Percentiles rank a stretch among this genome's conserved stretches.
Conservation (phyloP, 345 rosid species). For the Microcos paniculata region DNA sequence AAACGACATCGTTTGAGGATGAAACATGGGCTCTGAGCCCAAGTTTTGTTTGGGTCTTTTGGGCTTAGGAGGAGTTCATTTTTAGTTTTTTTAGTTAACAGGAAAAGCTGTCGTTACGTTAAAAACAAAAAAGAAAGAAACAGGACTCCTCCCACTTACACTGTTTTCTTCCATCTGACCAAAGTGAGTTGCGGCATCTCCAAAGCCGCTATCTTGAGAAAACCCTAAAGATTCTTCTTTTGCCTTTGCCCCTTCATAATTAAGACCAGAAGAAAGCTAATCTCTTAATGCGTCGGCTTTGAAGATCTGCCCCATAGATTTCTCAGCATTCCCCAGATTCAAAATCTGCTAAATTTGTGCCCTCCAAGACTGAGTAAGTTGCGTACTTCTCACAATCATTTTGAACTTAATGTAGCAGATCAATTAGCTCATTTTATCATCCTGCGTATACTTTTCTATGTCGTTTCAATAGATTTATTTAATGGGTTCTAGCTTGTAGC, state of each 20-base stretch:
- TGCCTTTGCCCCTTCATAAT: not conserved
- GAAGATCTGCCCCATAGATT: not conserved
- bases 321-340: not conserved
- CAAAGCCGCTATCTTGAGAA: conserved; percentile 15
- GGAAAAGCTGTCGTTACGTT: not conserved
- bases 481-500: not conserved
- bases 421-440: not conserved
- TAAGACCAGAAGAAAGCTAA: not conserved
- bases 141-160: not conserved
- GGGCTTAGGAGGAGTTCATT: not conserved
- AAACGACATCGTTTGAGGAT: not conserved
- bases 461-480: not conserved
- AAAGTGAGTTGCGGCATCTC: conserved; percentile 12
- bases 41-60: not conserved
- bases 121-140: not conserved
- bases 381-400: not conserved
- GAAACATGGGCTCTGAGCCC: not conserved
- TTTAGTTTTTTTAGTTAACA: too few species aligned
- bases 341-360: not conserved
- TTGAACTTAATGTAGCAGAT: not conserved
- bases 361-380: conserved; percentile 8
- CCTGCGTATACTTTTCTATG: not conserved
- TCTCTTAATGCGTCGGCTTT: not conserved
- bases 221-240: conserved; percentile 17
- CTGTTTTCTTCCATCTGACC: not conserved